A percentile compares a stretch with the other conserved stretches of the same genome.
Evolutionary conservation across 495 filamentous ascomycete species (phyloP).

Genomic region (Echria macrotheca): DNA sequence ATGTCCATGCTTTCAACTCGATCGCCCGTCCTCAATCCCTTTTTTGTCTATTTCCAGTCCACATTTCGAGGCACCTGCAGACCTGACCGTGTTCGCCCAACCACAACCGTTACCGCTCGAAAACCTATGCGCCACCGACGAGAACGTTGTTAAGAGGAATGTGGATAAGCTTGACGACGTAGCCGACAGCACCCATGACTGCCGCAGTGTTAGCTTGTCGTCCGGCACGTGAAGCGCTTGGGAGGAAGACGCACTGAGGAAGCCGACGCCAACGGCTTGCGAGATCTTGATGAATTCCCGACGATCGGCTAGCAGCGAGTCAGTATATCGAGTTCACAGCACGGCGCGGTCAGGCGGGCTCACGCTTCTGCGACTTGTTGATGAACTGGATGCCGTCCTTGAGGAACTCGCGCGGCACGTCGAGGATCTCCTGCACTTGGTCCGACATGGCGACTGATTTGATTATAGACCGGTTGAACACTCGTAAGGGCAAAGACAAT

Average conservation of each 20-base stretch:
- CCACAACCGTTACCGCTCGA: not conserved
- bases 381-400: conserved; percentile 77
- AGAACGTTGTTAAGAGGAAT: conserved; percentile 43
- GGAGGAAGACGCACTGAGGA: conserved; percentile 22
- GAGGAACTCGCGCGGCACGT: conserved; percentile 78
- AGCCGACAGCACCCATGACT: conserved; percentile 59
- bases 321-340: not conserved
- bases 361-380: conserved; percentile 82
- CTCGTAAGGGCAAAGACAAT: not conserved
- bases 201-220: conserved; percentile 2
- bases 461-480: too few relatives aligned
- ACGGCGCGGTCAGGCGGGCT: conserved; percentile 12
- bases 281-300: conserved; percentile 91
- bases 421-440: conserved; percentile 70
- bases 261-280: conserved; percentile 80
- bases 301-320: conserved; percentile 53
- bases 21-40: not conserved
- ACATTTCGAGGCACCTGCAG: not conserved
- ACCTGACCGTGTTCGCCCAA: not conserved
- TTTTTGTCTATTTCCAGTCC: not conserved
- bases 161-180: conserved; percentile 80
- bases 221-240: not conserved
- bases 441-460: conserved; percentile 55
- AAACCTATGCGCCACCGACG: conserved; percentile 37
- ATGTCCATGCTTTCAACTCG: conserved; percentile 15